Evolutionary conservation across 495 filamentous ascomycete species (phyloP), one percentile per base, ranked within the genome.

Genomic region (Neurospora tetraspora): DNA sequence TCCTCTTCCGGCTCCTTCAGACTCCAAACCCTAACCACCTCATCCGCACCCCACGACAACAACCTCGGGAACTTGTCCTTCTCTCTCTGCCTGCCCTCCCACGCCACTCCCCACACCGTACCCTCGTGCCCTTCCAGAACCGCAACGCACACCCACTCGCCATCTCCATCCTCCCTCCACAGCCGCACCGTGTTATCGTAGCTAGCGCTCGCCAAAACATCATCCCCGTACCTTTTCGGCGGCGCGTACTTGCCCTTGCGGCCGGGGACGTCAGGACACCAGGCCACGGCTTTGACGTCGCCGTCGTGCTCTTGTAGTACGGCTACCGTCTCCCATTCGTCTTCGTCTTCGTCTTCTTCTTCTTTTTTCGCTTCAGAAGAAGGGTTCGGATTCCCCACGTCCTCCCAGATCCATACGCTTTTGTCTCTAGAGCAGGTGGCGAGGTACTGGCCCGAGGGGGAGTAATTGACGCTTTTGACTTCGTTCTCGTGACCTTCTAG

Each of bases 401-500:
- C 94, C 81, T 99, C 96, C 96, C 96, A 99, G 69, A 99, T 91
- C 96, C 96, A 99, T n/a, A 99, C 92, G 31, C 88, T 91, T 83
- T 98, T 98, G 80, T 99, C 96, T 12, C 96, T 86, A 31, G 88
- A 90, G 78, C 94, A 98, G 0, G 94, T 97, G 7, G 96, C 96
- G 5, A 99, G 88, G 71, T 91, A 88, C 80, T 91, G 90, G 0
- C 94, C 93, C 1, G 89, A 90, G 0, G 93, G 87, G 3, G 89
- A 91, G 88, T 93, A 99, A 16, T 91, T 87, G 3, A 97, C 88
- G 36, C 85, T 88, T 79, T 99, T 99, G 76, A 99, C 90, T 80
- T 99, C 96, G 71, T 91, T 92, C 68, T 98, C 95, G 76, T 98
- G 96, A 0, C 96, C 96, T 75, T 97, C 95, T 0, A 99, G 86